Evolutionary conservation across 176 grass and related monocot genomes (phyloP).

Genomic region (Urochloa ruziziensis): DNA sequence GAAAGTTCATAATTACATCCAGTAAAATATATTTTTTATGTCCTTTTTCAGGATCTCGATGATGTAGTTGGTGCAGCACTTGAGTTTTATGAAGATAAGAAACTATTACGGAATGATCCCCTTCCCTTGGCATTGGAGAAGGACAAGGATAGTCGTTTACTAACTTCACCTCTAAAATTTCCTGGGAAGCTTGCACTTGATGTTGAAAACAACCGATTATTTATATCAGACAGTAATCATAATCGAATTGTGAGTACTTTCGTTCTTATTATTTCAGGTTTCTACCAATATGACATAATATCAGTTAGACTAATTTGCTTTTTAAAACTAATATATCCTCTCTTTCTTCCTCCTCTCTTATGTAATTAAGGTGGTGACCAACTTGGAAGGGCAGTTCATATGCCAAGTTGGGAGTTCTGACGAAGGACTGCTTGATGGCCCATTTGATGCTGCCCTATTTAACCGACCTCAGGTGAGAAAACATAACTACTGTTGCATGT

Average conservation of each 20-base stretch:
- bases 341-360: constrained; percentile 27
- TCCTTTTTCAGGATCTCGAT: constrained; percentile 87
- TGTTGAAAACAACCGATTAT: constrained; percentile 85
- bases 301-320: constrained; percentile 8
- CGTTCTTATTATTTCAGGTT: not conserved
- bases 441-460: constrained; percentile 80
- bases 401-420: constrained; percentile 88
- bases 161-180: constrained; percentile 84
- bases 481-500: constrained; percentile 9
- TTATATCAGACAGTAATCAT: constrained; percentile 98
- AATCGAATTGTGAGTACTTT: constrained; percentile 84
- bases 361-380: constrained; percentile 76
- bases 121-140: constrained; percentile 92
- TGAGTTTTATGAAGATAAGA: constrained; percentile 85
- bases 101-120: constrained; percentile 56
- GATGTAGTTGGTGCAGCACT: constrained; percentile 86
- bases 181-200: constrained; percentile 88
- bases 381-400: constrained; percentile 79
- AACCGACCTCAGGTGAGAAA: constrained; percentile 87
- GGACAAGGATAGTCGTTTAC: constrained; percentile 75
- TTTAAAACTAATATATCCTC: constrained; percentile 26
- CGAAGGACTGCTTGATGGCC: constrained; percentile 85
- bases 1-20: not conserved
- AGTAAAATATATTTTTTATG: constrained; percentile 7
- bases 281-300: constrained; percentile 16